These are phyloP conservation scores for Schizopora paradoxa DNA, from an alignment of 1,284 basidiomycete genomes.

Conservation along the genomic window DNA sequence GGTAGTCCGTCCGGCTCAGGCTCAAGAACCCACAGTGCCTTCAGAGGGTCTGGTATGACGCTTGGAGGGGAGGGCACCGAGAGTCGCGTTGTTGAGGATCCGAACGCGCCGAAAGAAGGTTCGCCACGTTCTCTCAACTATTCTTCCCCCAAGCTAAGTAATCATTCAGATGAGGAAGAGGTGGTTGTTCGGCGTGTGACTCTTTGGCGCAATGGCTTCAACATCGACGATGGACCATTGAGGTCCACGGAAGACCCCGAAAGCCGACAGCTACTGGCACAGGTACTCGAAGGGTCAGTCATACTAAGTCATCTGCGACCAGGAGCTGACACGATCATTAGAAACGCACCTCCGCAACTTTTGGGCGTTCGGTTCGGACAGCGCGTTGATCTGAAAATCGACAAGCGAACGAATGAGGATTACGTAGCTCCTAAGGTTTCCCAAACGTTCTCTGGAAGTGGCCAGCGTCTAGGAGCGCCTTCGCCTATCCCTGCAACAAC, in stretches of 20 bases:
- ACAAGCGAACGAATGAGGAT: slow-evolving; percentile 69
- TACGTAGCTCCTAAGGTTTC: slow-evolving; percentile 51
- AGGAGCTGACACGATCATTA: slow-evolving; percentile 25
- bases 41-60: slow-evolving; percentile 73
- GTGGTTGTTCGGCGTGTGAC: slow-evolving; percentile 75
- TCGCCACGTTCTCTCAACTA: slow-evolving; percentile 15
- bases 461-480: slow-evolving; percentile 78
- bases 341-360: slow-evolving; percentile 73
- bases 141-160: too few relatives aligned
- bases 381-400: slow-evolving; percentile 81
- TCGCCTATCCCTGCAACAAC: slow-evolving; percentile 49
- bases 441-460: slow-evolving; percentile 68
- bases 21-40: slow-evolving; percentile 30
- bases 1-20: slow-evolving; percentile 32
- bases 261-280: slow-evolving; percentile 67
- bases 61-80: slow-evolving; percentile 85
- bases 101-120: slow-evolving; percentile 34
- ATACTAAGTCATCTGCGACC: not conserved
- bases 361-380: slow-evolving; percentile 79
- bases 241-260: slow-evolving; percentile 81
- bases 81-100: slow-evolving; percentile 69
- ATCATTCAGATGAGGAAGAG: slow-evolving; percentile 51
- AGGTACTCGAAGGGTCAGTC: slow-evolving; percentile 77
- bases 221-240: slow-evolving; percentile 85
- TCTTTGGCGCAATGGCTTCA: slow-evolving; percentile 95